Base-by-base conservation (phyloP, 345 rosid genomes). In the Trapa bicornis region DNA sequence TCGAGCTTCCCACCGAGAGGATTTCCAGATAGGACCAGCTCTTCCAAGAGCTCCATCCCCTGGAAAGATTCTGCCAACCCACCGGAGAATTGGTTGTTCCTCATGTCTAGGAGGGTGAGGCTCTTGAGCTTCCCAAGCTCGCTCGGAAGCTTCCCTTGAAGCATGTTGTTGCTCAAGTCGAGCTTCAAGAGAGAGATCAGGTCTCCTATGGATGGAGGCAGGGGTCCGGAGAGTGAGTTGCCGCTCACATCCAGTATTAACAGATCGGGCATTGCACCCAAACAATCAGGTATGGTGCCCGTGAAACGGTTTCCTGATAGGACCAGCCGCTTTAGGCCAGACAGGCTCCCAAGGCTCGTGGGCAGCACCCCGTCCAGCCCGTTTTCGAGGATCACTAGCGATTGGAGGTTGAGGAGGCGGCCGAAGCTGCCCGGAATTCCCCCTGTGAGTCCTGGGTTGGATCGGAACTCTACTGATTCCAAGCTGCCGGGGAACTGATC, bases 181-280 rank as follows among this genome's bases (percentile, higher is more conserved):
- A 93, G 89, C 80, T 94, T 94, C 79, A 93, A 73, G 38, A 94
- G 80, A 35, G 95, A 86, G 52, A 67, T 66, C 79, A 93, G 36
- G 16, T 81, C 79, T 48, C 88, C 86, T 37, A 90, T 37, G 69
- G 83, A 73, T 57, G 33, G 64, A 22, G 97, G 94, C 73, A 90
- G 71, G 9, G 77, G 64, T 45, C 95, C 97, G 0, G 92, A 90
- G 16, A 93, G 78, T 66, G 73, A 68, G 61, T 93, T 90, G 72
- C 88, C 77, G 70, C 97, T 90, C 54, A 90, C 75, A 76, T 93
- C 97, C 71, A 93, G 68, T 69, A 93, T 87, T 65, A 93, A 63
- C 47, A 93, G 80, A 69, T 86, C 74, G 52, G 64, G 62, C 47
- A 87, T 78, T 62, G 73, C 65, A 2, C 92, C 84, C 36, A 75